Conservation (phyloP, 2,329 filamentous ascomycete genomes). For the Leptographium lundbergii region DNA sequence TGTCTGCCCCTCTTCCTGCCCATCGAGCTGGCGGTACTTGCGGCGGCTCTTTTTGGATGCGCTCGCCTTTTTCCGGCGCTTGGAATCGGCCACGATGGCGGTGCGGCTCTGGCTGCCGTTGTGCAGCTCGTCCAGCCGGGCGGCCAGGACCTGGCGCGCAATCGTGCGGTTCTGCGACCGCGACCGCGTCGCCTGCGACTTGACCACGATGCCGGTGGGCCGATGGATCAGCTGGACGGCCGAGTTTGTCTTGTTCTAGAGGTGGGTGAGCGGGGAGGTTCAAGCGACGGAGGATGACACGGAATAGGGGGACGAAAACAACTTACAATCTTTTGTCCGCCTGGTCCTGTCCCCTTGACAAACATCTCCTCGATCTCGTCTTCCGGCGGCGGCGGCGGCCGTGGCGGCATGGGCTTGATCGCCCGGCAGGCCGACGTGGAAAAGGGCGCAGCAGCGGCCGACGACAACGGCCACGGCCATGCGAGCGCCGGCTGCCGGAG, state of each 20-base stretch:
- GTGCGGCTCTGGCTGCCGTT: slow-evolving; percentile 59
- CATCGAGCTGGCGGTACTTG: slow-evolving; percentile 54
- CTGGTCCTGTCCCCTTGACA: slow-evolving; percentile 82
- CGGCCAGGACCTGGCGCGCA: slow-evolving; percentile 64
- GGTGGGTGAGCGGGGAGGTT: neutral
- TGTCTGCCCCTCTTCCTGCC: slow-evolving; percentile 1
- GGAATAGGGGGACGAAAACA: too few relatives aligned
- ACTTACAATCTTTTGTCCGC: slow-evolving; percentile 84
- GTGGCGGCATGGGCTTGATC: slow-evolving; percentile 59
- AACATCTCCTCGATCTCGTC: slow-evolving; percentile 73
- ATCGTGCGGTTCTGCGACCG: slow-evolving; percentile 78
- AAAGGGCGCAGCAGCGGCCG: neutral
- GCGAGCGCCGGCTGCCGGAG: neutral
- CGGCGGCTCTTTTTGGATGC: slow-evolving; percentile 68
- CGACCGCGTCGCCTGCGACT: slow-evolving; percentile 84
- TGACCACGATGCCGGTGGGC: slow-evolving; percentile 84
- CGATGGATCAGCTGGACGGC: slow-evolving; percentile 87
- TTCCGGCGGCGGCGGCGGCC: slow-evolving; percentile 60
- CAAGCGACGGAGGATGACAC: neutral
- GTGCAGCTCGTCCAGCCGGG: slow-evolving; percentile 57
- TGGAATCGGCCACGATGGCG: slow-evolving; percentile 49
- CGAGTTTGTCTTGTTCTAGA: slow-evolving; percentile 86
- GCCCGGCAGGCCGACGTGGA: neutral
- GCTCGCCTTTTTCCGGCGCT: slow-evolving; percentile 60
- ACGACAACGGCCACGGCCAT: neutral